Percentiles rank a stretch among this genome's conserved stretches.
Conservation (phyloP, 441 rosid genomes). For the Flueggea neowawraea region DNA sequence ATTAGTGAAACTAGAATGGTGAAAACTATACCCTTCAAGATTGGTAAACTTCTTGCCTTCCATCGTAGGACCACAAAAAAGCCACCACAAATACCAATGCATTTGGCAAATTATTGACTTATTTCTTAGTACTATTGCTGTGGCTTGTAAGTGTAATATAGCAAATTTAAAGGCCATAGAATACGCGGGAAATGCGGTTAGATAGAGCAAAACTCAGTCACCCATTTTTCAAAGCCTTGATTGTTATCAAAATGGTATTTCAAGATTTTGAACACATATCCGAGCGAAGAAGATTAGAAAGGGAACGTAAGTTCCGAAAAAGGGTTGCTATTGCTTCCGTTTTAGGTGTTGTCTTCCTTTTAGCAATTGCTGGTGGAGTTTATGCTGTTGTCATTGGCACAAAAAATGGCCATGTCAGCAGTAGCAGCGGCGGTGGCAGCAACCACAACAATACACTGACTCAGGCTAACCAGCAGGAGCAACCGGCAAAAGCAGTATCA, state of each 20-base stretch:
- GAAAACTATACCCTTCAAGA: too few species aligned
- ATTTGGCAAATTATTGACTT: too few species aligned
- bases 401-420: conserved; percentile 3
- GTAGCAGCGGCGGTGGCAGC: too few species aligned
- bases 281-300: conserved; percentile 56
- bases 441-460: not conserved
- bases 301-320: conserved; percentile 45
- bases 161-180: too few species aligned
- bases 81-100: too few species aligned
- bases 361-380: conserved; percentile 33
- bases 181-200: conserved; percentile 34
- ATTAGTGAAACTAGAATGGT: too few species aligned
- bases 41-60: too few species aligned
- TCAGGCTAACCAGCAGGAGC: not conserved
- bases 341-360: conserved; percentile 27
- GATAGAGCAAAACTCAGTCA: conserved; percentile 7
- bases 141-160: too few species aligned
- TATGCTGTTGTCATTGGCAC: conserved; percentile 26
- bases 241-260: conserved; percentile 43
- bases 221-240: conserved; percentile 14
- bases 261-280: conserved; percentile 79
- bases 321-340: conserved; percentile 37
- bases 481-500: conserved; percentile 6
- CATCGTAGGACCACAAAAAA: too few species aligned
- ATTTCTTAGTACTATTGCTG: too few species aligned